phyloP scores from a whole-genome alignment of 306 rosid genomes.

The Cicer judaicum region DNA sequence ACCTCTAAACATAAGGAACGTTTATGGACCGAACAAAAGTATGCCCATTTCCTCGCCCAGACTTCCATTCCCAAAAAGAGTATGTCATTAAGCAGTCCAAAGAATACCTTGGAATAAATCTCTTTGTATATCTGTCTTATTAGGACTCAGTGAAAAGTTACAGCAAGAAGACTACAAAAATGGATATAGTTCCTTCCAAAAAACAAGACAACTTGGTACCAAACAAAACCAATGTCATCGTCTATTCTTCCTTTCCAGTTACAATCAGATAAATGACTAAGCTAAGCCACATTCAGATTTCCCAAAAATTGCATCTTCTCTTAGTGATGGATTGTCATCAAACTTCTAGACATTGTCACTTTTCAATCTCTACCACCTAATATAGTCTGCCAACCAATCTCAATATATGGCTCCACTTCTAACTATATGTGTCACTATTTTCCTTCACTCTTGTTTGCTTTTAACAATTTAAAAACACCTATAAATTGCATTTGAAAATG shows the following conservation, averaged over 20 bases:
- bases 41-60: too few species aligned
- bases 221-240: background rate
- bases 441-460: constrained; percentile 13
- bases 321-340: background rate
- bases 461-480: constrained; percentile 6
- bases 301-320: background rate
- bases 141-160: background rate
- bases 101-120: too few species aligned
- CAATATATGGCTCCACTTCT: background rate
- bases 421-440: constrained; percentile 20
- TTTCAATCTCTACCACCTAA: constrained; percentile 1
- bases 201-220: background rate
- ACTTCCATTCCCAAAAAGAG: too few species aligned
- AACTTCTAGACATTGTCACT: constrained; percentile 21
- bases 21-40: too few species aligned
- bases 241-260: too few species aligned
- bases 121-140: background rate
- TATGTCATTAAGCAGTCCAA: too few species aligned
- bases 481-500: background rate
- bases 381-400: background rate
- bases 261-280: background rate
- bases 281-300: background rate
- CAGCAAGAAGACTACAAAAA: background rate
- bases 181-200: background rate
- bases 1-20: too few species aligned